phyloP scores from a whole-genome alignment of 306 rosid species.

The Vigna angularis region DNA sequence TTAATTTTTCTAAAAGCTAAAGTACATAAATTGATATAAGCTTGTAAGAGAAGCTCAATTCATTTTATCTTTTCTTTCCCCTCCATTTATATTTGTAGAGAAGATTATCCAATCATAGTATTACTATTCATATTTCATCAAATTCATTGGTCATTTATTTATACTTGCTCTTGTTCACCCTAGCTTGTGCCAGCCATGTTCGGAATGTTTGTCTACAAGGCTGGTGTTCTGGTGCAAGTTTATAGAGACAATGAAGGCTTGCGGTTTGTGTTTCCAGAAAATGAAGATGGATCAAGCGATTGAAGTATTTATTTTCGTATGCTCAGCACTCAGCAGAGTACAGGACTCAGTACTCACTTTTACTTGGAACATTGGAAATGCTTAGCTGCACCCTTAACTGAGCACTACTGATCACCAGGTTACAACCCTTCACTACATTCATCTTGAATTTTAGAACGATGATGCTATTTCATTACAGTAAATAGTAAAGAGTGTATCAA shows the following conservation, averaged over 20 bases:
- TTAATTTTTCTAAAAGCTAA: neutral
- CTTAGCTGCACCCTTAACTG: constrained; percentile 20
- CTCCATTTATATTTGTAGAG: neutral
- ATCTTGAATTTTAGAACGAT: constrained; percentile 3
- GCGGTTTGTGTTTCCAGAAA: constrained; percentile 67
- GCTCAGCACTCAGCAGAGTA: constrained; percentile 18
- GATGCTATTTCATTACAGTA: neutral
- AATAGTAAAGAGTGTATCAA: neutral
- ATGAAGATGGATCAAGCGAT: constrained; percentile 47
- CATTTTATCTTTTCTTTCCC: neutral
- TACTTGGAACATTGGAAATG: constrained; percentile 6
- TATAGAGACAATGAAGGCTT: constrained; percentile 91
- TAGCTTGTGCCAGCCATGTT: constrained; percentile 95
- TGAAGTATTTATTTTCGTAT: constrained; percentile 37
- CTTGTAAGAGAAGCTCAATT: neutral
- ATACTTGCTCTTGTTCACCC: constrained; percentile 33
- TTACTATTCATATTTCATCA: neutral
- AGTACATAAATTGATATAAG: neutral
- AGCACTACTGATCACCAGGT: constrained; percentile 1
- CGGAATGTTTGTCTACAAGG: constrained; percentile 95
- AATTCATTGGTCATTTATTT: constrained; percentile 24
- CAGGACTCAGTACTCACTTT: constrained; percentile 19
- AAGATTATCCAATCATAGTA: neutral
- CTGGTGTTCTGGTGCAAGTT: constrained; percentile 87
- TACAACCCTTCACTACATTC: neutral